Percentiles rank a stretch among this genome's conserved stretches.
These are phyloP conservation scores for Xylariaceae sp. DNA, from an alignment of 2,329 filamentous ascomycete species.

Conservation along the genomic window DNA sequence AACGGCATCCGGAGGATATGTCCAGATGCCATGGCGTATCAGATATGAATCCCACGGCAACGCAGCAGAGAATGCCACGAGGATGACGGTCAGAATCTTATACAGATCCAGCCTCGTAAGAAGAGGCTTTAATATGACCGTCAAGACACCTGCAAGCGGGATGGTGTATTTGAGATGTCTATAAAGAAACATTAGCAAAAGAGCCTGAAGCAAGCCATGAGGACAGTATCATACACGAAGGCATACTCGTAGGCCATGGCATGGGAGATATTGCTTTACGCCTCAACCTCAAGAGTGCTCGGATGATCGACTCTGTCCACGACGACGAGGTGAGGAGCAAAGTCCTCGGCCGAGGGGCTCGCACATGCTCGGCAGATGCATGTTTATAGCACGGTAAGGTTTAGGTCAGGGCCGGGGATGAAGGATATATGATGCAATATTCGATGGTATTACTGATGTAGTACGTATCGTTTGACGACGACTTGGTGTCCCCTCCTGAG, in stretches of 20 bases:
- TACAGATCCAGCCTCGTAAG: conserved; percentile 57
- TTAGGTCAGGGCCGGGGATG: conserved; percentile 2
- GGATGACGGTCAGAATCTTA: conserved; percentile 56
- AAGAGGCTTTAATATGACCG: conserved; percentile 55
- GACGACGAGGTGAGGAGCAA: neutral
- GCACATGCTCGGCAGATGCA: neutral
- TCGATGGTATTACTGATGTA: conserved; percentile 5
- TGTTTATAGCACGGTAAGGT: conserved; percentile 14
- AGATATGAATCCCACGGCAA: conserved; percentile 75
- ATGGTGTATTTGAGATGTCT: conserved; percentile 65
- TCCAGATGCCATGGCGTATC: conserved; percentile 63
- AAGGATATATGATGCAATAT: conserved; percentile 8
- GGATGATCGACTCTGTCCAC: conserved; percentile 1
- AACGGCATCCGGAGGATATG: conserved; percentile 61
- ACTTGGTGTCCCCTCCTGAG: neutral
- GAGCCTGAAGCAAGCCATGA: neutral
- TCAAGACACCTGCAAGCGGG: conserved; percentile 55
- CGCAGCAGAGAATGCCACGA: conserved; percentile 60
- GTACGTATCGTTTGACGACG: conserved; percentile 1
- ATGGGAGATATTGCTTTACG: neutral
- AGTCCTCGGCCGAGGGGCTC: neutral
- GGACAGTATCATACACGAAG: conserved; percentile 22
- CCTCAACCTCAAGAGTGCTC: neutral
- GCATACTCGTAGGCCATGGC: conserved; percentile 31
- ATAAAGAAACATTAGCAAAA: conserved; percentile 1